Conservation (phyloP, 1,284 basidiomycete genomes). For the Spongiforma sp. region DNA sequence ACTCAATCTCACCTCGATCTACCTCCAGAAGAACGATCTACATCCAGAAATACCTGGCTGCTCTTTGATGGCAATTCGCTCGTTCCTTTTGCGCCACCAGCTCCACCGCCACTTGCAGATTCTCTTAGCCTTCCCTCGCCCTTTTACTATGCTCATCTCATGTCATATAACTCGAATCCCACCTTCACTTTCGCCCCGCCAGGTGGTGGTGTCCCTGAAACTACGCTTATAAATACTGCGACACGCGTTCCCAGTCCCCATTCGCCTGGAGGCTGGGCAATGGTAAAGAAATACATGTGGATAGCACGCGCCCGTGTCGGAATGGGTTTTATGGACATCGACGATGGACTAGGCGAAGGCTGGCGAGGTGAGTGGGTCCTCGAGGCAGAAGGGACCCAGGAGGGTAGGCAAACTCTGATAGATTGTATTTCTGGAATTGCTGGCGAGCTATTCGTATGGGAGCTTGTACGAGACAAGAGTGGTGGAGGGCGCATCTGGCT, state of each 20-base stretch:
- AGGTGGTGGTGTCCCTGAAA: conserved; percentile 42
- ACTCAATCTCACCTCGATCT: conserved; percentile 31
- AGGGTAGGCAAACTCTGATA: conserved; percentile 62
- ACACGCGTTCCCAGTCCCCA: conserved; percentile 57
- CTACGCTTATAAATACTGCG: conserved; percentile 45
- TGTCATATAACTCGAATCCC: conserved; percentile 54
- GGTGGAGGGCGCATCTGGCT: conserved; percentile 65
- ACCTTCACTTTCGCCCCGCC: conserved; percentile 44
- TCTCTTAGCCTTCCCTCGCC: conserved; percentile 69
- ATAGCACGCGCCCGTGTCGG: conserved; percentile 53
- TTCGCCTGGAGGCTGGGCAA: conserved; percentile 57
- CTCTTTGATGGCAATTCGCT: conserved; percentile 66
- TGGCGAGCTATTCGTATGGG: conserved; percentile 52
- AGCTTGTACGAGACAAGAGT: conserved; percentile 65
- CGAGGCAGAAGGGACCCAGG: conserved; percentile 73
- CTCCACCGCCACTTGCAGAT: conserved; percentile 55
- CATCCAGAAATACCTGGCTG: conserved; percentile 58
- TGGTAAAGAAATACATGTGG: conserved; percentile 67
- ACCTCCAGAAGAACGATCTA: conserved; percentile 20
- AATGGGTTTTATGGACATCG: conserved; percentile 42
- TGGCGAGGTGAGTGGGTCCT: conserved; percentile 80
- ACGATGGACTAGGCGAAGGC: conserved; percentile 58
- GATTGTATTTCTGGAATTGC: conserved; percentile 53
- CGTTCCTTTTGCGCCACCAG: conserved; percentile 59
- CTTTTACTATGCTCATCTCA: conserved; percentile 72